These are phyloP conservation scores for Myochromella boudieri DNA, from an alignment of 768 basidiomycete genomes.

Conservation along the genomic window DNA sequence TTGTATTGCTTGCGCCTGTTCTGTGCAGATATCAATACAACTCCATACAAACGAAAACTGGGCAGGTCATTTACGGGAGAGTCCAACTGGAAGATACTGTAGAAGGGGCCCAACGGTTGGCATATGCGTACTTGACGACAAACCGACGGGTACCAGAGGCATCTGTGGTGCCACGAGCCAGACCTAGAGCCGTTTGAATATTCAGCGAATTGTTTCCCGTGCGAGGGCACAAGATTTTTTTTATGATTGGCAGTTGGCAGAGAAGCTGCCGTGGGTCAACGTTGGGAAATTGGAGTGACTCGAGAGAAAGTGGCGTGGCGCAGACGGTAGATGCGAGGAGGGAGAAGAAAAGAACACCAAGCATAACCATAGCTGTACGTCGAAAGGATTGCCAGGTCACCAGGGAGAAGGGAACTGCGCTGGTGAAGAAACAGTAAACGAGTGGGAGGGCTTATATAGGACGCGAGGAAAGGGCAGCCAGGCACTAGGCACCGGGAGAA, in stretches of 20 bases:
- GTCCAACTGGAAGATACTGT: slow-evolving; percentile 53
- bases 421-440: slow-evolving; percentile 15
- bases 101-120: slow-evolving; percentile 61
- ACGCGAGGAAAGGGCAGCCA: slow-evolving; percentile 6
- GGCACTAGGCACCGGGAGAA: slow-evolving; percentile 21
- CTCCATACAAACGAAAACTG: background rate
- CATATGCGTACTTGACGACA: slow-evolving; percentile 65
- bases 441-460: slow-evolving; percentile 17
- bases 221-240: slow-evolving; percentile 41
- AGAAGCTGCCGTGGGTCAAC: slow-evolving; percentile 39
- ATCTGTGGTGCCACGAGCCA: slow-evolving; percentile 52
- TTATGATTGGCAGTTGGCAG: slow-evolving; percentile 46
- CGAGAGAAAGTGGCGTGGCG: slow-evolving; percentile 28
- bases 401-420: slow-evolving; percentile 19
- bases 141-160: slow-evolving; percentile 53
- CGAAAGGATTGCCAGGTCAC: slow-evolving; percentile 11
- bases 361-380: slow-evolving; percentile 30
- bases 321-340: slow-evolving; percentile 27
- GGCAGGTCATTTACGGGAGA: slow-evolving; percentile 48
- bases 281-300: slow-evolving; percentile 31
- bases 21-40: slow-evolving; percentile 27
- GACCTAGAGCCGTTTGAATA: slow-evolving; percentile 51
- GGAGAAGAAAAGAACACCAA: slow-evolving; percentile 30
- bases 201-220: slow-evolving; percentile 24
- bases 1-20: slow-evolving; percentile 47